These are phyloP conservation scores for Secale cereale DNA, from an alignment of 176 grass and related monocot species.

Conservation along the genomic window DNA sequence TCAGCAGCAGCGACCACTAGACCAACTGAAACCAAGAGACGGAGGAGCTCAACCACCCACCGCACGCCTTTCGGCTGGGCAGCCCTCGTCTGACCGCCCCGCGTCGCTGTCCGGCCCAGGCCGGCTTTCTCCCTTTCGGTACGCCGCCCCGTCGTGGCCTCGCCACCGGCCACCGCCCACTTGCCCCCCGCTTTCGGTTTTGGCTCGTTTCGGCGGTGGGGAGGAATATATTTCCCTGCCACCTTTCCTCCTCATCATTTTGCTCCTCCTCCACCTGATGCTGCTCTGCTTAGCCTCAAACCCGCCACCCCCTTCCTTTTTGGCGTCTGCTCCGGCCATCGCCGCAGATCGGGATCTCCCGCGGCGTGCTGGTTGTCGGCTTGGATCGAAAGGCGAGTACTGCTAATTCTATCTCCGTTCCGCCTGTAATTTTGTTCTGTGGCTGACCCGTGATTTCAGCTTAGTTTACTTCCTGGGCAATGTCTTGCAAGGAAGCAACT, in stretches of 20 bases:
- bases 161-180: constrained; percentile 16
- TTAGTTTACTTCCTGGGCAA: neutral
- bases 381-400: neutral
- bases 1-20: neutral
- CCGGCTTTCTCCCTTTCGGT: constrained; percentile 2
- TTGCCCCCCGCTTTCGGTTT: constrained; percentile 21
- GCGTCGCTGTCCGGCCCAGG: constrained; percentile 30
- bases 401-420: neutral
- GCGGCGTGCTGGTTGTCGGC: neutral
- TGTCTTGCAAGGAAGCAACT: neutral
- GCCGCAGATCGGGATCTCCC: constrained; percentile 39
- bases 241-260: constrained; percentile 32
- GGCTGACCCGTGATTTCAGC: neutral
- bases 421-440: neutral
- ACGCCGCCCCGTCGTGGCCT: constrained; percentile 15
- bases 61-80: constrained; percentile 33
- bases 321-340: constrained; percentile 27
- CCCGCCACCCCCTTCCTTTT: constrained; percentile 9
- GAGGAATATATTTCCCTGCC: constrained; percentile 21
- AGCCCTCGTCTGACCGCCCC: neutral
- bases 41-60: constrained; percentile 16
- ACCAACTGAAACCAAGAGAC: neutral
- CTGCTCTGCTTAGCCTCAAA: neutral
- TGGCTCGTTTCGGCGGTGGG: constrained; percentile 26
- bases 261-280: neutral